Base-by-base conservation (phyloP, 192 early-diverging fungal species). In the Chytriomyces sp. region DNA sequence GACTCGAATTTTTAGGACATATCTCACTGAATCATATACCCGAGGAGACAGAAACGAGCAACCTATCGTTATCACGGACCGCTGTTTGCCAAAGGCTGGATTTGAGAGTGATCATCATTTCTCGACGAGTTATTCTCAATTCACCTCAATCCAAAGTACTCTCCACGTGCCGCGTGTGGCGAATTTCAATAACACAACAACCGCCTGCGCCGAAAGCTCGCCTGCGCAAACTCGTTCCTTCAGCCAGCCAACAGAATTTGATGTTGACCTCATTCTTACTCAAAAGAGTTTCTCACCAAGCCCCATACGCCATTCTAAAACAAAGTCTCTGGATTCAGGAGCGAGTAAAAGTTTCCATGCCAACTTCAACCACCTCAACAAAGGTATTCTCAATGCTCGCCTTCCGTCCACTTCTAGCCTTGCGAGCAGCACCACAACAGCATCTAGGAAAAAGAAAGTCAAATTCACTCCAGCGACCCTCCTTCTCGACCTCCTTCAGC, bases 401-500 rank as follows among this genome's bases (percentile, higher is more conserved):
- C 62, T 3, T n/a, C 37, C 37, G 17, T 30, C 17, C 32, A 36
- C 59, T 25, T 61, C 33, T 54, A 41, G 10, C 52, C 17, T 68
- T n/a, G 6, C 57, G 74, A n/a, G 38, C 39, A 57, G 28, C 37
- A 34, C 65, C 31, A 53, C 37, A 52, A 22, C 59, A 36, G 4
- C 69, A 38, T 39, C 30, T 26, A n/a, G 60, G 36, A 59, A 66
- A 61, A 70, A 80, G 40, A 76, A 54, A 56, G 80, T 81, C 30
- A 34, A n/a, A 3, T 84, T 84, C 62, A 79, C 78, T 57, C 52
- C 75, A 1, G 69, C 31, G 22, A 81, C 81, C 6, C 41, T 79
- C 2, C 33, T 84, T 22, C 52, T 84, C 26, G 52, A 84, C 60
- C 39, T 86, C 25, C 82, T 78, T 53, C 80, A 80, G 54, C 63